Evolutionary conservation across 2,329 filamentous ascomycete species (phyloP), one percentile per base, ranked within the genome.

Genomic region (Stemphylium beticola): DNA sequence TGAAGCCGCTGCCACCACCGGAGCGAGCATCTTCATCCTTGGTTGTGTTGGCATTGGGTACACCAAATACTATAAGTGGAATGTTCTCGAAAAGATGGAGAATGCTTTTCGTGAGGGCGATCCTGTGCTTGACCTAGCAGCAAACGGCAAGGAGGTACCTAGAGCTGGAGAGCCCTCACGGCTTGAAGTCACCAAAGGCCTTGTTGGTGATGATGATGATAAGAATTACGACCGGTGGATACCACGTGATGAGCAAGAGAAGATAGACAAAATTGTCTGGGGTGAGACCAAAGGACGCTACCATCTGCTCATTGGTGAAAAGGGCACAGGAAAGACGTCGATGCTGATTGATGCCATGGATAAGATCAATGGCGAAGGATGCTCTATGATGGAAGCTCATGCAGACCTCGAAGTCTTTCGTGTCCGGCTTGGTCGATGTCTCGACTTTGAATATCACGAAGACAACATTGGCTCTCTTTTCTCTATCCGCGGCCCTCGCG

Each of bases 381-480:
- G 93, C 39, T 89, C 93, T 63, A 96, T 99, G 91, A 91, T 98
- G 68, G 95, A 99, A 76, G 93, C 93, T 1, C 95, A 99, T 75
- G 89, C 92, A 4, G 93, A 99, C 74, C 84, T 93, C 1, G 95
- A 99, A 69, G 96, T 99, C 55, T 96, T 99, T 74, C 89, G 95
- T 15, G 89, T 97, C 38, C 85, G 95, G 4, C 83, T 99, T 3
- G 95, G 95, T 22, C 97, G 96, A 73, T 92, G 93, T 2, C 82
- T 99, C 36, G 93, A 99, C 74, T 99, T 93, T 73, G 95, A 99
- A 72, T 99, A 90, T 67, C 92, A 98, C 71, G 95, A 98, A 78
- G 95, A 99, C 79, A 97, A 96, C 70, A 97, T 99, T 58, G 95
- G 95, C 39, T 91, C 91, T 5, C 89, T 99, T 56, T 99, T 99